Base-by-base conservation (phyloP, 345 rosid genomes). In the Populus nigra region DNA sequence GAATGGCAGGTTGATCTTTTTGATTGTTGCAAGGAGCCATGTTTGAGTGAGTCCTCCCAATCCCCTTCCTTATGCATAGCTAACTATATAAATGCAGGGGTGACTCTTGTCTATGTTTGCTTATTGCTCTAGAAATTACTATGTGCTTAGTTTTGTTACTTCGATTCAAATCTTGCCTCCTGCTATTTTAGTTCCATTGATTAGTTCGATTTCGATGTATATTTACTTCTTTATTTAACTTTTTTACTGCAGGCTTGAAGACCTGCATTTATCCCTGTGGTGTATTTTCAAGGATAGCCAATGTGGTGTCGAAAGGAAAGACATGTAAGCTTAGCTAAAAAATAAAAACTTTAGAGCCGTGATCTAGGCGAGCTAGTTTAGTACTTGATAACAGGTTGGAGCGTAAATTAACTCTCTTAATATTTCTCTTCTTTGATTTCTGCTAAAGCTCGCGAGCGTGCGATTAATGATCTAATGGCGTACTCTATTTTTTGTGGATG, bases 201-300 rank as follows among this genome's bases (percentile, higher is more conserved):
- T 47, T 47, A 12, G 50, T 47, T 47, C 5, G 17, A 13, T 47
- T 47, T 47, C 18, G 4, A 47, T 47, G 15, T 47, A 47, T 47
- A 47, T 47, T 3, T 23, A 47, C 9, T 11, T 39, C 5, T 43
- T 29, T 39, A 39, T n/a, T 35, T 63, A n/a, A 22, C 5, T 47
- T 59, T 33, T 22, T 10, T 11, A 4, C 13, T 16, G 5, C 73
- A 84, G 86, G 79, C 71, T 73, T 81, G 38, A 81, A 81, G 76
- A 65, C 84, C 15, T 84, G 82, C 59, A 17, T 84, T 1, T 81
- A 73, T 72, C 87, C 87, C 8, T 84, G 87, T 33, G 83, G 87
- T 33, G 68, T 59, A 36, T 84, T 81, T 59, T 73, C 83, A 23
- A 75, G 83, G 35, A 78, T 81, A 68, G 78, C 84, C 3, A 78